Evolutionary conservation across 306 rosid genomes (phyloP).

Genomic region (Acacia crassicarpa): DNA sequence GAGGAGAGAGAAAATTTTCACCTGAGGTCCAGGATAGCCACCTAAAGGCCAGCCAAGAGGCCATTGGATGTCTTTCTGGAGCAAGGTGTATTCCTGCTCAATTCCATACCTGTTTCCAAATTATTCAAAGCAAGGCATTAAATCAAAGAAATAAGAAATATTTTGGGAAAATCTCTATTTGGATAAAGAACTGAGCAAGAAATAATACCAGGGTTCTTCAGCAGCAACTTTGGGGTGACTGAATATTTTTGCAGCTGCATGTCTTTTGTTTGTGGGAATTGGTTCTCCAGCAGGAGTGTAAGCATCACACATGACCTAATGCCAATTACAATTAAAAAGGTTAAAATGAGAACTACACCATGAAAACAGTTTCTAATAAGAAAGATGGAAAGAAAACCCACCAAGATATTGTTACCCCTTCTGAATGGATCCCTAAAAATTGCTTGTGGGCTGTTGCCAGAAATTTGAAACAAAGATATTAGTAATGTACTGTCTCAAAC

Average conservation of each 20-base stretch:
- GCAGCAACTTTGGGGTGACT: slow-evolving; percentile 57
- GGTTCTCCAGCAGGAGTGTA: slow-evolving; percentile 69
- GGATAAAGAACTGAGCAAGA: slow-evolving; percentile 8
- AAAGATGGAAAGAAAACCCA: slow-evolving; percentile 29
- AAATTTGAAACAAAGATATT: background rate
- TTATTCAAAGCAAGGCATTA: background rate
- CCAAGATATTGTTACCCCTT: slow-evolving; percentile 79
- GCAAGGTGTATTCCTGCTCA: slow-evolving; percentile 68
- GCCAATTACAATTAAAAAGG: background rate
- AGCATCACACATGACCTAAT: slow-evolving; percentile 65
- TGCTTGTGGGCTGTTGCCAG: slow-evolving; percentile 75
- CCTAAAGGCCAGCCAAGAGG: slow-evolving; percentile 74
- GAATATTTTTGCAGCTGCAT: slow-evolving; percentile 57
- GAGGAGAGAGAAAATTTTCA: slow-evolving; percentile 9
- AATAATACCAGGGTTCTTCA: slow-evolving; percentile 50
- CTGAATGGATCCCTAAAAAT: slow-evolving; percentile 93
- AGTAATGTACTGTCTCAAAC: background rate
- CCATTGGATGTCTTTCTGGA: slow-evolving; percentile 56
- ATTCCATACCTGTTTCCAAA: slow-evolving; percentile 75
- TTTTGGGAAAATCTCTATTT: background rate
- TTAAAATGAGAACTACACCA: background rate
- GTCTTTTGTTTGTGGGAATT: slow-evolving; percentile 64
- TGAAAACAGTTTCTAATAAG: background rate
- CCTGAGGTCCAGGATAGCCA: slow-evolving; percentile 68
- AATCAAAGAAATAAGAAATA: background rate